Base-by-base conservation (phyloP, 768 basidiomycete species). In the Candolleomyces aberdarensis region DNA sequence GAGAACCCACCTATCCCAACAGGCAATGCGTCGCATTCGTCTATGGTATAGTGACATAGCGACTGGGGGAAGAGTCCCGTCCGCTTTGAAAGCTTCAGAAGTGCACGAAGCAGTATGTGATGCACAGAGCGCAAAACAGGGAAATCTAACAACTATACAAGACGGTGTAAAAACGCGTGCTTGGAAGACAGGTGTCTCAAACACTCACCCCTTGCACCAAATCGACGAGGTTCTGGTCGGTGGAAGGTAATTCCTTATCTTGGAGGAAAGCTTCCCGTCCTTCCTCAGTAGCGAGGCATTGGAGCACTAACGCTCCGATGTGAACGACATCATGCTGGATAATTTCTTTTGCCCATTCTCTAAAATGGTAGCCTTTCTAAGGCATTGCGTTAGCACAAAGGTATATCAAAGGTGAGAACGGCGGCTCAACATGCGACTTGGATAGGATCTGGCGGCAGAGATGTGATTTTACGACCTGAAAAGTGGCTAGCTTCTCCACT, bases 1-100 rank as follows among this genome's bases (percentile, higher is more conserved):
- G 54, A 55, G 22, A 58, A 64, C 14, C 46, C 40, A 5, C 63
- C 63, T 0, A 44, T 26, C 11, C 9, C 58, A 10, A 44, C 22
- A 4, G 46, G 19, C 4, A 11, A 20, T 0, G 50, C 13, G 31
- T 8, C 31, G 13, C 4, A 32, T 14, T 52, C 43, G 9, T 54
- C 48, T 3, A 61, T 39, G 9, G 13, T 47, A 19, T 54, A 22
- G 29, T 61, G 63, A 0, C 48, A 41, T 20, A 64, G 53, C 7
- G 31, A 48, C 15, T 20, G 56, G 10, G 63, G 63, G 20, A 49
- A 64, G 22, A 39, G 4, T 2, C 55, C 51, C 6, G 63, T n/a
- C 22, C 47, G 53, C 39, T 50, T 55, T 26, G 54, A 20, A 14
- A 61, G 44, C 15, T 56, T 41, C 17, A 48, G 32, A 8, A 55